Evolutionary conservation across 352 stramenopile species (phyloP), one percentile per base, ranked within the genome.

Genomic region (Phytophthora megakarya): DNA sequence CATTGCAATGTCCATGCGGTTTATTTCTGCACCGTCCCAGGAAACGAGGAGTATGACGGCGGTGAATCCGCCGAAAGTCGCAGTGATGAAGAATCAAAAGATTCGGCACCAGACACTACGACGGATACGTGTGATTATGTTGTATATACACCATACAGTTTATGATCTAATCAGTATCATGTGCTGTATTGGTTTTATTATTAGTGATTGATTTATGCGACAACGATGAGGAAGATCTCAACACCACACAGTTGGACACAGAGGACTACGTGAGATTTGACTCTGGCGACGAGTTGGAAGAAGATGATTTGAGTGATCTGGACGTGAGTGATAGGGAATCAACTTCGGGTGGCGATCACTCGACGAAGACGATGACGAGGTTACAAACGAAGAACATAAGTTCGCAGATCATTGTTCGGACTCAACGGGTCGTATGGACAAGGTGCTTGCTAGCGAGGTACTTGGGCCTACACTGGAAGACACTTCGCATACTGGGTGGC

Each of bases 391-490:
- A 64, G 55, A 56, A 5, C 44, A 19, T 1, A 19, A 45, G 5
- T 64, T 56, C 28, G 45, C 45, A 3, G 55, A 64, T 22, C 13
- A 55, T 9, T 50, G 55, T 16, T 23, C 50, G 8, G 25, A 56
- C 5, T 35, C 23, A 12, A 32, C 56, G 3, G 26, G 26, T 12
- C 44, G 45, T 13, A 16, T 47, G 6, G 55, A 56, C n/a, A 48
- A 21, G 23, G 11, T 49, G 19, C 33, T 44, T n/a, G 44, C 44
- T 39, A 44, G 44, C 8, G 33, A 56, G 18, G 39, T 63, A 30
- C 10, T 63, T 6, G 44, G 33, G 1, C 23, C 23, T 6, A 33
- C 33, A 5, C 28, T 49, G n/a, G 33, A 49, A 35, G 44, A 63
- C 1, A 23, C 55, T 7, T 40, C 35, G 3, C 19, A 8, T 9